A percentile compares a stretch with the other conserved stretches of the same genome.
Evolutionary conservation across 2,329 filamentous ascomycete genomes (phyloP).

Genomic region (Xylariaceae sp.): DNA sequence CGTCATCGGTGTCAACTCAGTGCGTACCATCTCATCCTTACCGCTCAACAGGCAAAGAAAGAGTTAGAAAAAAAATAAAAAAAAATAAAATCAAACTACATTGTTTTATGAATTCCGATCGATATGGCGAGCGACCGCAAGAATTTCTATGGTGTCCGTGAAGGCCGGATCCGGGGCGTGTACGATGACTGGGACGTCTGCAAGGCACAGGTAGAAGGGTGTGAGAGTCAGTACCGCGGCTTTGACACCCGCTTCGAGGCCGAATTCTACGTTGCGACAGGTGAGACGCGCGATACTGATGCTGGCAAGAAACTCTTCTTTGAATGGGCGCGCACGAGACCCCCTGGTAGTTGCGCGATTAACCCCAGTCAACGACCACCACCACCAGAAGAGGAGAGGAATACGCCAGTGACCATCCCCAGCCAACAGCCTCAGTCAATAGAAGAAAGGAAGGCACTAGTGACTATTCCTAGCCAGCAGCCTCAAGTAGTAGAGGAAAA

Average conservation of each 20-base stretch:
- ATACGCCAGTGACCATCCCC: no score
- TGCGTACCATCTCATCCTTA: neutral
- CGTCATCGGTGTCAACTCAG: neutral
- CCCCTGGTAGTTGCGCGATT: neutral
- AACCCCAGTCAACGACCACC: no score
- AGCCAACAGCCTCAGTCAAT: no score
- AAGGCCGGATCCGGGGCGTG: constrained; percentile 21
- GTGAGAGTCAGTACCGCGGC: constrained; percentile 4
- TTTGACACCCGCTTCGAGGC: constrained; percentile 12
- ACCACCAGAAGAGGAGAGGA: no score
- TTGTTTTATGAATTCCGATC: neutral
- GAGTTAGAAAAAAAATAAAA: neutral
- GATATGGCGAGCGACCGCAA: constrained; percentile 1
- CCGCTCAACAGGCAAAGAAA: neutral
- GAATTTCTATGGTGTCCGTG: constrained; percentile 22
- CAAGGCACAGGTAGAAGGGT: constrained; percentile 9
- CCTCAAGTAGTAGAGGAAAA: no score
- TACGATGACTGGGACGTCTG: constrained; percentile 22
- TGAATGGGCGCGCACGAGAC: neutral
- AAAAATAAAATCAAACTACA: neutral
- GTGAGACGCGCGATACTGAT: neutral
- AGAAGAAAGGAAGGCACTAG: no score
- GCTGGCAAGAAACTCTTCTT: neutral
- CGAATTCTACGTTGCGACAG: constrained; percentile 11
- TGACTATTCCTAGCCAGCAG: no score